Conservation (phyloP, 1,284 basidiomycete genomes). For the Entoloma clypeatum region DNA sequence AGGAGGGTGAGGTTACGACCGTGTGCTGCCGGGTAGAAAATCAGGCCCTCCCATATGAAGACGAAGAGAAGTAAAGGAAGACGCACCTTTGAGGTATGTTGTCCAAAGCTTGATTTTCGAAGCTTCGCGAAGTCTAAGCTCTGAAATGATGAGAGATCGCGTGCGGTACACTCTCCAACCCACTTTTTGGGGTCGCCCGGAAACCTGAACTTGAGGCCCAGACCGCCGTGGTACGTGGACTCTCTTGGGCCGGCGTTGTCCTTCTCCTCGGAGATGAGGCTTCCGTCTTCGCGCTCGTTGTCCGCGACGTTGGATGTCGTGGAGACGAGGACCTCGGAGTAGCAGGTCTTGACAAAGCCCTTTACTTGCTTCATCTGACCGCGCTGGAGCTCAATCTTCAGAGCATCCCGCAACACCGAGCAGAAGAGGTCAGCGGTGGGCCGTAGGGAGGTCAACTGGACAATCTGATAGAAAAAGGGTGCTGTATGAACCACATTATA, state of each 20-base stretch:
- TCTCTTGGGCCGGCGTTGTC: constrained; percentile 44
- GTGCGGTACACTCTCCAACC: constrained; percentile 23
- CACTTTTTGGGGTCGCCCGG: constrained; percentile 93
- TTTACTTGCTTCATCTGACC: constrained; percentile 95
- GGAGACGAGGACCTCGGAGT: constrained; percentile 87
- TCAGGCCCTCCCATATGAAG: constrained; percentile 3
- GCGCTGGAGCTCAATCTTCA: constrained; percentile 84
- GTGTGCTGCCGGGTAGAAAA: constrained; percentile 56
- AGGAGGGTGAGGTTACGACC: constrained; percentile 90
- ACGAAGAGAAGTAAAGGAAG: constrained; percentile 1
- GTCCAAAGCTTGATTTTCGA: constrained; percentile 98
- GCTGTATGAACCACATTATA: constrained; percentile 11
- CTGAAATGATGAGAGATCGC: constrained; percentile 11
- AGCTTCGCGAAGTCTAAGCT: constrained; percentile 79
- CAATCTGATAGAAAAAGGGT: constrained; percentile 53
- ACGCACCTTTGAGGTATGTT: constrained; percentile 76
- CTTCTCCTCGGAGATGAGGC: constrained; percentile 52
- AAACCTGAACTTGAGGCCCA: constrained; percentile 87
- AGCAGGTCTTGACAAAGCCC: constrained; percentile 87
- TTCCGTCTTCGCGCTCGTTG: constrained; percentile 65
- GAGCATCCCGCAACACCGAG: constrained; percentile 80
- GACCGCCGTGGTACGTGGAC: constrained; percentile 75
- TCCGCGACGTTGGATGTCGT: constrained; percentile 50
- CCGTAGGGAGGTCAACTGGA: constrained; percentile 94
- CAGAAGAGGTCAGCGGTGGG: constrained; percentile 96